These are phyloP conservation scores for Flaveria brownii DNA, from an alignment of 129 eudicot species.

Conservation along the genomic window DNA sequence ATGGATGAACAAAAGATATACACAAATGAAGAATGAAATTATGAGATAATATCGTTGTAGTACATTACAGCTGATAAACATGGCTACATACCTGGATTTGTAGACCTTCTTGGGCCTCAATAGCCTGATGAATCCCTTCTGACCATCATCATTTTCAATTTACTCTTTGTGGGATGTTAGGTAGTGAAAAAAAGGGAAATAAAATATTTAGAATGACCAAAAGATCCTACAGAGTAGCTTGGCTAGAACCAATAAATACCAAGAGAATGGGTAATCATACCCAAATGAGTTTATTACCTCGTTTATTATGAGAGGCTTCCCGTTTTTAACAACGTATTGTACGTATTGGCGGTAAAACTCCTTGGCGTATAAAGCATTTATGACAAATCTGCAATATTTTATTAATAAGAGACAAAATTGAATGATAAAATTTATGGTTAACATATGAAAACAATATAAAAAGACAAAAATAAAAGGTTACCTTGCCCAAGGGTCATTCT, in stretches of 20 bases:
- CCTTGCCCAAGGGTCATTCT: constrained; percentile 99
- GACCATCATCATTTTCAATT: constrained; percentile 86
- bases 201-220: not conserved
- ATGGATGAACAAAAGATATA: not conserved
- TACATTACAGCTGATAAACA: constrained; percentile 29
- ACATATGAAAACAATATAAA: not conserved
- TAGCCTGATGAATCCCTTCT: constrained; percentile 98
- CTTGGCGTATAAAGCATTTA: constrained; percentile 93
- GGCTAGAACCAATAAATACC: constrained; percentile 1
- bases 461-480: constrained; percentile 23
- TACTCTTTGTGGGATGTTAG: not conserved
- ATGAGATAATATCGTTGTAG: constrained; percentile 18
- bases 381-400: constrained; percentile 68
- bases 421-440: constrained; percentile 10
- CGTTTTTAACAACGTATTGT: constrained; percentile 84
- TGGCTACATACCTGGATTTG: constrained; percentile 62
- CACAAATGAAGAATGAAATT: constrained; percentile 11
- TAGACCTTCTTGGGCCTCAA: constrained; percentile 96
- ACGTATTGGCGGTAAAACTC: constrained; percentile 93
- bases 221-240: not conserved
- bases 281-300: constrained; percentile 57
- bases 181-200: not conserved
- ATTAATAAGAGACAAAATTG: constrained; percentile 11
- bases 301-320: constrained; percentile 83
- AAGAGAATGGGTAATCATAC: constrained; percentile 13